Percentiles rank a stretch among this genome's conserved stretches.
These are phyloP conservation scores for Tolypocladium pustulatum DNA, from an alignment of 2,329 filamentous ascomycete genomes.

Conservation along the genomic window DNA sequence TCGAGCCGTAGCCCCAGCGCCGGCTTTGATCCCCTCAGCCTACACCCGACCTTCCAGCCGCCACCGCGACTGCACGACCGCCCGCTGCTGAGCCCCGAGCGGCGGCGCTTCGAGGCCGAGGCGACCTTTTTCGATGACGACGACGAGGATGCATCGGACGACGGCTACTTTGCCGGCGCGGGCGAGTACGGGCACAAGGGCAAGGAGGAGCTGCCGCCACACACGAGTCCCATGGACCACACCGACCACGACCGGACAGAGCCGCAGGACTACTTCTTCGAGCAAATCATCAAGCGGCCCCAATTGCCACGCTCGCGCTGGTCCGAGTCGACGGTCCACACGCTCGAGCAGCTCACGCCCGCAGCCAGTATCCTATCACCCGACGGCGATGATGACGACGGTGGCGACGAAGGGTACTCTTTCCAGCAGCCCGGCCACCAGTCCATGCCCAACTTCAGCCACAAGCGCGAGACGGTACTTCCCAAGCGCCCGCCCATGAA, in stretches of 20 bases:
- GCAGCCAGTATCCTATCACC: neutral
- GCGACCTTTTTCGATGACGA: constrained; percentile 19
- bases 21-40: constrained; percentile 21
- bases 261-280: constrained; percentile 22
- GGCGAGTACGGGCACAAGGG: constrained; percentile 8
- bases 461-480: constrained; percentile 15
- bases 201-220: constrained; percentile 19
- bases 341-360: constrained; percentile 6
- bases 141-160: constrained; percentile 13
- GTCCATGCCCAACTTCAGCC: constrained; percentile 23
- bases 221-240: constrained; percentile 14
- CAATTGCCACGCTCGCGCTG: constrained; percentile 25
- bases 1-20: constrained; percentile 13
- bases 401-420: constrained; percentile 10
- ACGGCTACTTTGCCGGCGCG: constrained; percentile 14
- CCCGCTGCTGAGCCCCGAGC: constrained; percentile 16
- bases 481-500: constrained; percentile 26
- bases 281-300: constrained; percentile 17
- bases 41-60: constrained; percentile 24
- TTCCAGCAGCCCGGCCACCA: constrained; percentile 10
- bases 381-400: constrained; percentile 11
- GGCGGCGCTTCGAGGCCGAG: constrained; percentile 9
- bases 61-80: constrained; percentile 26
- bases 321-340: constrained; percentile 31
- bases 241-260: constrained; percentile 12